Evolutionary conservation across 2,329 filamentous ascomycete genomes (phyloP).

Genomic region (Chaetomium globosum): DNA sequence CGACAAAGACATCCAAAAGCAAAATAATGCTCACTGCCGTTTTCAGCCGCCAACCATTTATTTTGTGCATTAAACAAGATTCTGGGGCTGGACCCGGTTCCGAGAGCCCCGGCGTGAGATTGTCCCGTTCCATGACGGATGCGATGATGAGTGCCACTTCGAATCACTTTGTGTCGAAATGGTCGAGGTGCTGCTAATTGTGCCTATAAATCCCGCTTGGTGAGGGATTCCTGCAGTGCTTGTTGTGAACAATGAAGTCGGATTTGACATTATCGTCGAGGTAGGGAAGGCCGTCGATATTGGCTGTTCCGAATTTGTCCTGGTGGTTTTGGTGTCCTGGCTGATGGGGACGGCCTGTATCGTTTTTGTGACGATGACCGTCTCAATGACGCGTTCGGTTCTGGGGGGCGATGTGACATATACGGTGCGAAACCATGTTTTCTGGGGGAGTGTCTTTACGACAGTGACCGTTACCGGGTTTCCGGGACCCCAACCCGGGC

Average conservation of each 20-base stretch:
- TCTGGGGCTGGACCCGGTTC: slow-evolving; percentile 16
- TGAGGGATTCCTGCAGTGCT: slow-evolving; percentile 20
- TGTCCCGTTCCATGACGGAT: slow-evolving; percentile 50
- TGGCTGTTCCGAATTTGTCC: neutral
- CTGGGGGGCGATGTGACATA: slow-evolving; percentile 36
- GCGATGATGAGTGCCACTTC: slow-evolving; percentile 50
- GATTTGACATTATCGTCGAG: slow-evolving; percentile 16
- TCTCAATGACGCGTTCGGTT: slow-evolving; percentile 42
- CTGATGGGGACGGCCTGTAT: slow-evolving; percentile 41
- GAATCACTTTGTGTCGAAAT: slow-evolving; percentile 46
- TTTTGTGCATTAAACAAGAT: neutral
- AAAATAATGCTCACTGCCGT: neutral
- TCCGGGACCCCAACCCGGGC: slow-evolving; percentile 6
- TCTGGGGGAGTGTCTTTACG: slow-evolving; percentile 38
- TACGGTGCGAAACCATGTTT: slow-evolving; percentile 38
- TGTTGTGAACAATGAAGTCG: slow-evolving; percentile 32
- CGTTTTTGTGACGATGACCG: slow-evolving; percentile 40
- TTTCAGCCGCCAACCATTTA: neutral
- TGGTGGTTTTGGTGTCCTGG: slow-evolving; percentile 16
- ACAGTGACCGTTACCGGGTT: slow-evolving; percentile 34
- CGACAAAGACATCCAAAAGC: neutral
- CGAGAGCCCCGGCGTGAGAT: slow-evolving; percentile 32
- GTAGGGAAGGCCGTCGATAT: slow-evolving; percentile 24
- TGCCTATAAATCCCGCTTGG: slow-evolving; percentile 17
- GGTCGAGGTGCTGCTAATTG: slow-evolving; percentile 27